phyloP scores from a whole-genome alignment of 768 basidiomycete species.

The Suillus sp. region DNA sequence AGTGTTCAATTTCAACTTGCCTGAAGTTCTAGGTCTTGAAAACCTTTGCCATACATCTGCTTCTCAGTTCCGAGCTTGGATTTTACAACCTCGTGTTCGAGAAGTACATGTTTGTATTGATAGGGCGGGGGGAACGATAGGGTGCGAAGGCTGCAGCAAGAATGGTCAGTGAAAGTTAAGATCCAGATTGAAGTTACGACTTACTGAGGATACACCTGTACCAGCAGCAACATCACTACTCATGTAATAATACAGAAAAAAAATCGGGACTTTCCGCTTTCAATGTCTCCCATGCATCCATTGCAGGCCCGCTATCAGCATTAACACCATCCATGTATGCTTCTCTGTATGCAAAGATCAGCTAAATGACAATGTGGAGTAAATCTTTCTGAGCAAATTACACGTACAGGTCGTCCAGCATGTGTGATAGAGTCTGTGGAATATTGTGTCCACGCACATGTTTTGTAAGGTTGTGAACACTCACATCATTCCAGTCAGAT shows the following conservation, averaged over 20 bases:
- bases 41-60: neutral
- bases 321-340: neutral
- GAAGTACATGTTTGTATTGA: neutral
- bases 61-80: neutral
- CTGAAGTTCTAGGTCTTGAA: neutral
- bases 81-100: neutral
- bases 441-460: neutral
- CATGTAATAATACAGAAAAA: neutral
- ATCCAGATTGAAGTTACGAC: neutral
- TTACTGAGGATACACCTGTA: constrained; percentile 3
- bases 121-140: neutral
- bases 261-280: neutral
- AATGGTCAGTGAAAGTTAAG: neutral
- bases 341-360: neutral
- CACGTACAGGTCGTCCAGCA: neutral
- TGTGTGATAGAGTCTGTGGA: neutral
- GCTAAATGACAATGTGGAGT: neutral
- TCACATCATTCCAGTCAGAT: neutral
- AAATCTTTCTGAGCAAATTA: neutral
- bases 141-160: neutral
- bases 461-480: neutral
- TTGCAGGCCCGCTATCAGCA: neutral
- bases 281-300: neutral
- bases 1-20: neutral
- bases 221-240: neutral